These are phyloP conservation scores for Tubosaeta sp. DNA, from an alignment of 768 basidiomycete species.

Conservation along the genomic window DNA sequence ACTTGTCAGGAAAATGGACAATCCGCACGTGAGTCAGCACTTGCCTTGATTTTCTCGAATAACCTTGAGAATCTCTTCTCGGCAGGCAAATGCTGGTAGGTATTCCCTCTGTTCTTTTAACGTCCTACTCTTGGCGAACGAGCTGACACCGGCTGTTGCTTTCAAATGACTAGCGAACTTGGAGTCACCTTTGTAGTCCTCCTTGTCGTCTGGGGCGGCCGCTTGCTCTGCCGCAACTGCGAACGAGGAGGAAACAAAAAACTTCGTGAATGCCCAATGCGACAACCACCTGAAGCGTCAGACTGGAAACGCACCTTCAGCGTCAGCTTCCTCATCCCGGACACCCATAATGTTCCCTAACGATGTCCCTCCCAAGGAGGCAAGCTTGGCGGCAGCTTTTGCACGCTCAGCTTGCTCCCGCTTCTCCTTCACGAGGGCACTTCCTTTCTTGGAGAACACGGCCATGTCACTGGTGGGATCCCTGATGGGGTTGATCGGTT, in stretches of 20 bases:
- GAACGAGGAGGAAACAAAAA: conserved; percentile 31
- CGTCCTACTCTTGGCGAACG: conserved; percentile 76
- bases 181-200: conserved; percentile 87
- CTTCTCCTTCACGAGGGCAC: conserved; percentile 88
- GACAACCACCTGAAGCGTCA: conserved; percentile 29
- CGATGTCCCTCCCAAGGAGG: conserved; percentile 84
- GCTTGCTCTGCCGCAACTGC: conserved; percentile 52
- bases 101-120: conserved; percentile 96
- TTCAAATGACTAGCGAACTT: conserved; percentile 97
- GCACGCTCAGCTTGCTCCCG: conserved; percentile 94
- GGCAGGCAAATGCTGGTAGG: conserved; percentile 94
- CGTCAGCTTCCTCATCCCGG: conserved; percentile 89
- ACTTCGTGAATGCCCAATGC: conserved; percentile 81
- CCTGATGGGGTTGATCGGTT: conserved; percentile 94
- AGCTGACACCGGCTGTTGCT: conserved; percentile 67
- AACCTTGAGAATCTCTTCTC: conserved; percentile 84
- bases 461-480: conserved; percentile 95
- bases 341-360: conserved; percentile 99
- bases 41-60: conserved; percentile 94
- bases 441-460: conserved; percentile 95
- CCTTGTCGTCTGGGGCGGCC: conserved; percentile 48
- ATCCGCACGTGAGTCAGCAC: conserved; percentile 1
- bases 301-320: conserved; percentile 64
- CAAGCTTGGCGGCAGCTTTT: conserved; percentile 94
- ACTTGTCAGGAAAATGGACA: background rate